These are phyloP conservation scores for Phytopythium mirpurense DNA, from an alignment of 352 stramenopile genomes.

Conservation along the genomic window DNA sequence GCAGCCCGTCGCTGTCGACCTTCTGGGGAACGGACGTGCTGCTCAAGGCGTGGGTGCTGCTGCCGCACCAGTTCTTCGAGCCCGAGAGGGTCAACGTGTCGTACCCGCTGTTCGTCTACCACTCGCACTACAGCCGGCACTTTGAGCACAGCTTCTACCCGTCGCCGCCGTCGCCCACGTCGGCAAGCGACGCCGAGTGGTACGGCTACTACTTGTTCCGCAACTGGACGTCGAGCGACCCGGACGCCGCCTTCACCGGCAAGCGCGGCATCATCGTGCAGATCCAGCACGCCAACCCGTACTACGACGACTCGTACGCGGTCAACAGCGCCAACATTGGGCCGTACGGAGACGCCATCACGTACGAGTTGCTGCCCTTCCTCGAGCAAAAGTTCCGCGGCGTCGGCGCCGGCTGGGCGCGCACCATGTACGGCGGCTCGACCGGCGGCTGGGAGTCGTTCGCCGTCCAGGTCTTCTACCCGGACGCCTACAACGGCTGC, in stretches of 20 bases:
- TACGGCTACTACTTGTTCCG: constrained; percentile 67
- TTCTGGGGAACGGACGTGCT: constrained; percentile 72
- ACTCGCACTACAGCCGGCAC: constrained; percentile 61
- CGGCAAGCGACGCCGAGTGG: constrained; percentile 23
- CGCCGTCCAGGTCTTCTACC: constrained; percentile 69
- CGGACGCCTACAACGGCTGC: constrained; percentile 75
- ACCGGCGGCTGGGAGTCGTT: constrained; percentile 73
- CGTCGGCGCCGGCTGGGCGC: constrained; percentile 55
- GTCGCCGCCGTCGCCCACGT: constrained; percentile 20
- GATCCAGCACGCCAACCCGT: constrained; percentile 71
- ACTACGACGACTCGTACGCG: constrained; percentile 79
- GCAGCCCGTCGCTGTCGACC: constrained; percentile 43
- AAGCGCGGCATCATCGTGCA: constrained; percentile 72
- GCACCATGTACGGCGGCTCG: constrained; percentile 73
- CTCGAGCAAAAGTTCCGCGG: constrained; percentile 56
- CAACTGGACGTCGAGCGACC: constrained; percentile 63
- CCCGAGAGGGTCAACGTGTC: constrained; percentile 35
- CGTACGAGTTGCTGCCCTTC: constrained; percentile 67
- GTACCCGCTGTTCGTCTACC: constrained; percentile 75
- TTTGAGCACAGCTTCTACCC: constrained; percentile 56
- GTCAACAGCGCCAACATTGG: constrained; percentile 75
- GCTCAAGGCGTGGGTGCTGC: constrained; percentile 65
- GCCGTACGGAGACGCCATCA: constrained; percentile 72
- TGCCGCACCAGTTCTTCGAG: constrained; percentile 67
- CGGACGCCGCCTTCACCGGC: constrained; percentile 42